Conservation (phyloP, 192 early-diverging fungal genomes). For the Rhizophlyctis rosea region DNA sequence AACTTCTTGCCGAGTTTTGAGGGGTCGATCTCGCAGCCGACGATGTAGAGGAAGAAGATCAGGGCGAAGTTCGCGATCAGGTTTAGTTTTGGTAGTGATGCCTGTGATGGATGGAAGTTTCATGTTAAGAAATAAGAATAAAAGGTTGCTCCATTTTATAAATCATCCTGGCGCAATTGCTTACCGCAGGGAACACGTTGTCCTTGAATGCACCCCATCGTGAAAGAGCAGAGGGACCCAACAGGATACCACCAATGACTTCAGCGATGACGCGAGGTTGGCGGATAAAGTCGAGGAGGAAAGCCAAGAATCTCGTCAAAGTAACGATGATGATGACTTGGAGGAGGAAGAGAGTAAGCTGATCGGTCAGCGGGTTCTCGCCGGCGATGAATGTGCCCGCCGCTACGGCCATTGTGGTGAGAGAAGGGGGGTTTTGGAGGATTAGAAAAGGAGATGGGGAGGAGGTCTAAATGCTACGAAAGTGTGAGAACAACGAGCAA, state of each 20-base stretch:
- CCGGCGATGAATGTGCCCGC: slow-evolving; percentile 24
- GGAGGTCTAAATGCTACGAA: no score
- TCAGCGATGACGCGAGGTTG: slow-evolving; percentile 93
- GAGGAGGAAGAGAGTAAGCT: slow-evolving; percentile 73
- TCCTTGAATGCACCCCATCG: slow-evolving; percentile 63
- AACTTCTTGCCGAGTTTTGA: slow-evolving; percentile 20
- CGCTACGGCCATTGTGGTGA: neutral
- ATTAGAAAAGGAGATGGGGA: no score
- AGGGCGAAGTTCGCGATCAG: slow-evolving; percentile 86
- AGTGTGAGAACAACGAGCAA: no score
- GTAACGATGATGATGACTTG: slow-evolving; percentile 62
- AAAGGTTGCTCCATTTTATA: no score
- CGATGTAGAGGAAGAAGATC: slow-evolving; percentile 82
- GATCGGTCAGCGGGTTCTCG: slow-evolving; percentile 45
- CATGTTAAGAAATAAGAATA: no score
- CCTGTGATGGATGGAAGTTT: no score
- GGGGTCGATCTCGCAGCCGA: slow-evolving; percentile 43
- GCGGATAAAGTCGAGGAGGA: slow-evolving; percentile 55
- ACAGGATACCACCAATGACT: slow-evolving; percentile 83
- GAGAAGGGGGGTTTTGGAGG: no score
- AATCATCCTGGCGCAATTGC: neutral
- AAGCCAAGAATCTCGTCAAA: slow-evolving; percentile 65
- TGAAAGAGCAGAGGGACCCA: slow-evolving; percentile 84
- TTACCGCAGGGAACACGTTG: slow-evolving; percentile 66
- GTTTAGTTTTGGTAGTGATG: slow-evolving; percentile 67